Conservation (phyloP, 306 rosid genomes). For the Prunus mongolica region DNA sequence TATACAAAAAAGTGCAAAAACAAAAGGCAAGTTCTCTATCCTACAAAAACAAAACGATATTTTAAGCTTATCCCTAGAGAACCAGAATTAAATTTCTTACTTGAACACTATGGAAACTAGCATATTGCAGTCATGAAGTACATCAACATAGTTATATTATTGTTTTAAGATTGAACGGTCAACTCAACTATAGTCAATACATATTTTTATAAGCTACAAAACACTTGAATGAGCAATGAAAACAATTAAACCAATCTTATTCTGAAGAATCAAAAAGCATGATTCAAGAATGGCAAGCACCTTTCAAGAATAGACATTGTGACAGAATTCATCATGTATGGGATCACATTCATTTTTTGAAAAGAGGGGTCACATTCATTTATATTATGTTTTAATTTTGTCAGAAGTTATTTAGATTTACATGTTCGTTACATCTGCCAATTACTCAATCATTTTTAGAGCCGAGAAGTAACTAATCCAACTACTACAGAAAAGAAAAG, state of each 20-base stretch:
- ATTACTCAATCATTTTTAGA: not conserved
- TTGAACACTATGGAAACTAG: not conserved
- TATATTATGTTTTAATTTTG: not conserved
- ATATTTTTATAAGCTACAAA: not conserved
- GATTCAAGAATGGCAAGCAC: not conserved
- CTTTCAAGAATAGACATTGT: not conserved
- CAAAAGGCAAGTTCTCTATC: slow-evolving; percentile 16
- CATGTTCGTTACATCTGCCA: not conserved
- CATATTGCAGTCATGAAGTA: not conserved
- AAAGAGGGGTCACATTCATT: not conserved
- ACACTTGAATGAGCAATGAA: not conserved
- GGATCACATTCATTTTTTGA: not conserved
- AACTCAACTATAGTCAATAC: not conserved
- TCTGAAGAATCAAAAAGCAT: not conserved
- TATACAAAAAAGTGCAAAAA: slow-evolving; percentile 13
- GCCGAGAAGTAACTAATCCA: not conserved
- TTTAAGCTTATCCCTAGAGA: not conserved
- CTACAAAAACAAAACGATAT: not conserved
- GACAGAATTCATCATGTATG: not conserved
- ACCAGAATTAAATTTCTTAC: not conserved
- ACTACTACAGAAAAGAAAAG: not conserved
- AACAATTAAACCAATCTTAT: not conserved
- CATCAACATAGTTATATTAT: not conserved
- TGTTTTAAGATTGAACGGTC: not conserved
- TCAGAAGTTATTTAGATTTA: not conserved